Evolutionary conservation across 345 rosid genomes (phyloP).

Genomic region (Lepidium africanum): DNA sequence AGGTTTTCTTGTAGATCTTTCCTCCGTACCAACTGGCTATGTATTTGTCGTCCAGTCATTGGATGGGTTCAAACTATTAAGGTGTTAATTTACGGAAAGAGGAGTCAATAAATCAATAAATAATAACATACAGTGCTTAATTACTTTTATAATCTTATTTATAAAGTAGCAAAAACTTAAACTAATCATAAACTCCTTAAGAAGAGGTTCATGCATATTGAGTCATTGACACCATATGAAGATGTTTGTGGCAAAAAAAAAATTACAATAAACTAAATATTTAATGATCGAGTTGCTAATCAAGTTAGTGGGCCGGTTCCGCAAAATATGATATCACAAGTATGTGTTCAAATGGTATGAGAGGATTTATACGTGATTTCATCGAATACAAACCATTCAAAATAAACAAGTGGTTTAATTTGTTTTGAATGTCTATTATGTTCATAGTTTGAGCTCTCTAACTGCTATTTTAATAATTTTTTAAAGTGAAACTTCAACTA

Average conservation of each 20-base stretch:
- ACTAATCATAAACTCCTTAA: background rate
- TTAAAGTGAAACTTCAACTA: no score
- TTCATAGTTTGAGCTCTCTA: no score
- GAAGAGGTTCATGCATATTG: background rate
- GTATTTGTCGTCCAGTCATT: no score
- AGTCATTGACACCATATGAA: background rate
- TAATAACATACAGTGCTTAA: background rate
- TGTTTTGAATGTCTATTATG: no score
- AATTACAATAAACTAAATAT: background rate
- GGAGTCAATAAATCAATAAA: background rate
- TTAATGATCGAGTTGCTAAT: no score
- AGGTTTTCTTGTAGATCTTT: no score
- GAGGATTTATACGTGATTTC: no score
- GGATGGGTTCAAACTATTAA: background rate
- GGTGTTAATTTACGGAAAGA: background rate
- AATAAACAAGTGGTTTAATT: no score
- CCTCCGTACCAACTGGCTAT: no score
- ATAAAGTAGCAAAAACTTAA: background rate
- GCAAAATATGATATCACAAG: background rate
- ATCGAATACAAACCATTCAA: no score
- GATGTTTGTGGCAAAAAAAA: background rate
- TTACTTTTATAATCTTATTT: background rate
- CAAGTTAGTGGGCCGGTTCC: conserved; percentile 1
- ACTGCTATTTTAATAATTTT: no score
- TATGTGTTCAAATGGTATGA: no score